These are phyloP conservation scores for Yarrowia yakushimensis DNA, from an alignment of 805 yeast species.

Conservation along the genomic window DNA sequence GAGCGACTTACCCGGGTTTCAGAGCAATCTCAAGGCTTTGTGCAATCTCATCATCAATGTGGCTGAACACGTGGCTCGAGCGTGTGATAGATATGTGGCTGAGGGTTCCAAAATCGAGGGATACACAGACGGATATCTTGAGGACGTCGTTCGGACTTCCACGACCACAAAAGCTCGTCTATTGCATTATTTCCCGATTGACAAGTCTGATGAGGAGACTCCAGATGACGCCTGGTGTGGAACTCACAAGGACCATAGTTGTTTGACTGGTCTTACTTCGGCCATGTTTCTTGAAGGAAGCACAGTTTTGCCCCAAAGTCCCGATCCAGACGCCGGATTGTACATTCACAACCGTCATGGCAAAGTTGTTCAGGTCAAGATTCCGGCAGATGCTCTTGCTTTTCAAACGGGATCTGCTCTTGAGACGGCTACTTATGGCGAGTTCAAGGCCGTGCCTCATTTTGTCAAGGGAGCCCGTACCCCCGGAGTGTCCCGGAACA, in stretches of 20 bases:
- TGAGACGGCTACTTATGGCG: conserved; percentile 47
- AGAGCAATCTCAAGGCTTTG: conserved; percentile 27
- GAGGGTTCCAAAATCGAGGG: conserved; percentile 30
- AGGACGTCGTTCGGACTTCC: conserved; percentile 47
- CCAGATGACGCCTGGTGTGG: conserved; percentile 54
- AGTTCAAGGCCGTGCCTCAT: conserved; percentile 58
- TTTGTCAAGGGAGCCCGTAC: conserved; percentile 46
- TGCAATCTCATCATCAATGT: conserved; percentile 48
- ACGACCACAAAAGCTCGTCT: conserved; percentile 57
- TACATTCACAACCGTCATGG: conserved; percentile 49
- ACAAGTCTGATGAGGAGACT: not conserved
- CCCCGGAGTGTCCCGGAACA: conserved; percentile 47
- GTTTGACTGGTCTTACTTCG: conserved; percentile 56
- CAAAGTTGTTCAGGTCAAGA: conserved; percentile 47
- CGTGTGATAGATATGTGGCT: conserved; percentile 48
- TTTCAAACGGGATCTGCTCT: conserved; percentile 61
- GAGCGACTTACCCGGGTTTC: conserved; percentile 31
- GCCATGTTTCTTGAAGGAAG: conserved; percentile 46
- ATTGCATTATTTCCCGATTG: conserved; percentile 50
- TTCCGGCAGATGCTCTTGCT: conserved; percentile 54
- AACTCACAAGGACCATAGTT: conserved; percentile 58
- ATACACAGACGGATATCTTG: conserved; percentile 42
- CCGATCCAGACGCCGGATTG: conserved; percentile 49
- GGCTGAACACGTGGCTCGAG: conserved; percentile 50
- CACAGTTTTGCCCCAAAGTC: conserved; percentile 31